Evolutionary conservation across 441 rosid species (phyloP), one percentile per base, ranked within the genome.

Genomic region (Breynia disticha): DNA sequence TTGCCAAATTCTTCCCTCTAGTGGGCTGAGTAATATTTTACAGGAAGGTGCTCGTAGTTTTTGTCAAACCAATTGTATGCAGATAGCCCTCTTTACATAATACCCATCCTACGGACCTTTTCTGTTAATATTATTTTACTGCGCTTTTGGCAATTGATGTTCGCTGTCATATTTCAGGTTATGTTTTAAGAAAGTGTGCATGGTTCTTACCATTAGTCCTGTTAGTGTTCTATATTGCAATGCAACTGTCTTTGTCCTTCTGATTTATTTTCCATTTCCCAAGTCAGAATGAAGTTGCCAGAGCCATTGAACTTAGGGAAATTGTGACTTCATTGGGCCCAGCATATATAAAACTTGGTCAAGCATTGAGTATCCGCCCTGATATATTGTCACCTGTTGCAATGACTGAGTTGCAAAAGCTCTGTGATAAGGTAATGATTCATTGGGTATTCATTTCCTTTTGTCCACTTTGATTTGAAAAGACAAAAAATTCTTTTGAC

Each of bases 291-390:
- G 96, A 91, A 77, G 95, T 91, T 62, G 67, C 94, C 46, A 86
- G 98, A 62, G 98, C 98, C 54, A 91, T 88, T 68, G 98, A 91
- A 67, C 55, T 91, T 62, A 86, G 98, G 79, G 96, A 91, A 32
- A 91, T 91, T 50, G 95, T 91, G 18, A 91, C 96, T 54, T 87
- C 96, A 16, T 76, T 91, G 83, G 96, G 98, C 67, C 98, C 98
- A 65, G 96, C 96, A 12, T 91, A 88, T 62, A 82, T 91, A 56
- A 91, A 91, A 69, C 95, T 91, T 66, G 98, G 98, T 63, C 96
- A 91, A 70, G 98, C 98, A 67, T 75, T 91, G 72, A 91, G 98
- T 70, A 91, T 91, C 68, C 94, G 98, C 39, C 98, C 96, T 7
- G 96, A 91, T 72, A 86, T 91, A 57, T 66, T 91, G 72, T 91